These are phyloP conservation scores for Fusarium sarcochroum DNA, from an alignment of 2,329 filamentous ascomycete species.

Conservation along the genomic window DNA sequence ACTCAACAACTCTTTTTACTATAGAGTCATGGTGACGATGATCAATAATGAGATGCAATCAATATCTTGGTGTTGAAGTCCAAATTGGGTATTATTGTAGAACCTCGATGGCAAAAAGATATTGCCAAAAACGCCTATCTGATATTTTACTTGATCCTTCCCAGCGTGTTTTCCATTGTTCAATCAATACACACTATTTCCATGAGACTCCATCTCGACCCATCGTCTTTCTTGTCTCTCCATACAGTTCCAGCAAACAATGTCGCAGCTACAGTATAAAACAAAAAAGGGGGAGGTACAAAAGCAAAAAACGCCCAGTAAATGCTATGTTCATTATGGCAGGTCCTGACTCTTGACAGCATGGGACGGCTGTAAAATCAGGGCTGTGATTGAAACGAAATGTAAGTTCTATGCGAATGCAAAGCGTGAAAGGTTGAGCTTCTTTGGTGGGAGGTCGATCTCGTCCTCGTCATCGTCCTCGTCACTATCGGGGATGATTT, in stretches of 20 bases:
- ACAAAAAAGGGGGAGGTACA: background rate
- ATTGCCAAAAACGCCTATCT: slow-evolving; percentile 40
- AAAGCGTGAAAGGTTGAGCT: slow-evolving; percentile 65
- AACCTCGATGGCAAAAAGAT: slow-evolving; percentile 10
- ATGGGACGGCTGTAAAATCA: background rate
- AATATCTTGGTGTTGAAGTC: background rate
- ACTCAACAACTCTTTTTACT: background rate
- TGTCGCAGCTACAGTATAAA: slow-evolving; percentile 18
- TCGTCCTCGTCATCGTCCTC: slow-evolving; percentile 58
- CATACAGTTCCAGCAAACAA: slow-evolving; percentile 22
- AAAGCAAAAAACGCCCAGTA: slow-evolving; percentile 27
- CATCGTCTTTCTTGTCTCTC: slow-evolving; percentile 14
- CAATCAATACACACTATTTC: slow-evolving; percentile 24
- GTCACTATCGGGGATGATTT: slow-evolving; percentile 68
- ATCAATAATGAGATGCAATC: background rate
- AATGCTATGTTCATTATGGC: slow-evolving; percentile 30
- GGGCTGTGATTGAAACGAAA: slow-evolving; percentile 1
- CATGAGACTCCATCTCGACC: slow-evolving; percentile 24
- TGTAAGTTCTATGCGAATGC: slow-evolving; percentile 52
- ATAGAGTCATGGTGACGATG: too few species aligned
- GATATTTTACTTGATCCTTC: slow-evolving; percentile 30
- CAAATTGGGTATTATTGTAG: slow-evolving; percentile 22
- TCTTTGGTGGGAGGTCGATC: slow-evolving; percentile 50
- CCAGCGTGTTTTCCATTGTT: slow-evolving; percentile 14
- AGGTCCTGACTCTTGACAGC: slow-evolving; percentile 5